Evolutionary conservation across 2,329 filamentous ascomycete species (phyloP).

Genomic region (Fusarium xyrophilum): DNA sequence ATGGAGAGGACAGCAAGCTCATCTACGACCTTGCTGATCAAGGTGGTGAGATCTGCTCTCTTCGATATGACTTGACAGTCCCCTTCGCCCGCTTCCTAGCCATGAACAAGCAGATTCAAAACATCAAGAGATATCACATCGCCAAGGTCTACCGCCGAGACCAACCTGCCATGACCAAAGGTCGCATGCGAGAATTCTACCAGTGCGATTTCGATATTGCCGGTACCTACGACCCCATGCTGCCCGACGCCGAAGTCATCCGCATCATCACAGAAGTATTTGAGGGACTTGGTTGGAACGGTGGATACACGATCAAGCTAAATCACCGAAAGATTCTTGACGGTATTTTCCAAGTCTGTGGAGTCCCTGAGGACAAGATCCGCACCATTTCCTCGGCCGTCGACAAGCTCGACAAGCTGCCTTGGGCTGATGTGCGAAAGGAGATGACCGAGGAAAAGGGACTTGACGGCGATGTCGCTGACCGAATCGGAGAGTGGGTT

Average conservation of each 20-base stretch:
- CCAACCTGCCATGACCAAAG: constrained; percentile 76
- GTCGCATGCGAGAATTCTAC: constrained; percentile 94
- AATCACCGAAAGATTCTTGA: constrained; percentile 96
- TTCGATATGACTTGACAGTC: constrained; percentile 88
- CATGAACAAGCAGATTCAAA: constrained; percentile 83
- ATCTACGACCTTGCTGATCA: constrained; percentile 90
- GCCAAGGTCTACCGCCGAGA: constrained; percentile 74
- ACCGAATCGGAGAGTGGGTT: constrained; percentile 88
- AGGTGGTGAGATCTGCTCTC: constrained; percentile 75
- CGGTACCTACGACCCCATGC: constrained; percentile 85
- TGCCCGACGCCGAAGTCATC: constrained; percentile 89
- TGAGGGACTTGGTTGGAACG: constrained; percentile 76
- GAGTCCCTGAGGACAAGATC: constrained; percentile 86
- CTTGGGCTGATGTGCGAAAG: constrained; percentile 87
- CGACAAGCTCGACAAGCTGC: constrained; percentile 93
- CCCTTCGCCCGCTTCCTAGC: constrained; percentile 92
- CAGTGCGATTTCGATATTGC: constrained; percentile 98
- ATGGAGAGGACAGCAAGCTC: constrained; percentile 90
- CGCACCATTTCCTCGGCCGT: constrained; percentile 90
- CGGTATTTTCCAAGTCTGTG: constrained; percentile 88
- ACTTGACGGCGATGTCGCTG: constrained; percentile 75
- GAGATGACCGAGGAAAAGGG: constrained; percentile 96
- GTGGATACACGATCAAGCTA: constrained; percentile 84
- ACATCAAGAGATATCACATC: constrained; percentile 94
- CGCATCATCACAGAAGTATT: constrained; percentile 87